Conservation (phyloP, 140 eudicot genomes). For the Stevia rebaudiana region DNA sequence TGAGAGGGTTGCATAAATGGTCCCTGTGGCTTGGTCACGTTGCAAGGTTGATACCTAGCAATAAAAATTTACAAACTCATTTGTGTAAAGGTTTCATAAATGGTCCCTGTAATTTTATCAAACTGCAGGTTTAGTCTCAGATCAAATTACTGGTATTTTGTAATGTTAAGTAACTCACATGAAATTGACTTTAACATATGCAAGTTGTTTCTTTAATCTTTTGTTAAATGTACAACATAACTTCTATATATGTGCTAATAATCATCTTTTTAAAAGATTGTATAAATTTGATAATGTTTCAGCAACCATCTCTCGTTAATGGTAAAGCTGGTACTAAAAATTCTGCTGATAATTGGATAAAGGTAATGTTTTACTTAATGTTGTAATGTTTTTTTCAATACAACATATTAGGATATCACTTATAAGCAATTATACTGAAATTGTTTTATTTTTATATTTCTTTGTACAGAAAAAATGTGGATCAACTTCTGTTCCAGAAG, state of each 20-base stretch:
- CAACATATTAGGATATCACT: not conserved
- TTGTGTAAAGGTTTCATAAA: no score
- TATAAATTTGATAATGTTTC: conserved; percentile 24
- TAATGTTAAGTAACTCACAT: no score
- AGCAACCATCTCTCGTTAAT: conserved; percentile 47
- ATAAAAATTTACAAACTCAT: no score
- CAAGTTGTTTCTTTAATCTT: not conserved
- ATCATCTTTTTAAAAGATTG: not conserved
- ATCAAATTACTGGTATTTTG: no score
- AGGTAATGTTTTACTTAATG: conserved; percentile 33
- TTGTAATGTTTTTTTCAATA: conserved; percentile 6
- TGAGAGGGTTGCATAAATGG: no score
- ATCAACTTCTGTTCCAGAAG: conserved; percentile 39
- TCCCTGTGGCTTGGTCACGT: no score
- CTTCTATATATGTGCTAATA: not conserved
- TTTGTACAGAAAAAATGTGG: conserved; percentile 40
- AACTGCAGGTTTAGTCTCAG: no score
- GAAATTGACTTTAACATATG: not conserved
- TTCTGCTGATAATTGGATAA: conserved; percentile 40
- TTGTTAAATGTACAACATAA: not conserved
- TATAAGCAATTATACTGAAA: not conserved
- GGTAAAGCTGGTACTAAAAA: conserved; percentile 22
- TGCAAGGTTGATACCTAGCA: no score
- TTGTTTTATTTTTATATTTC: not conserved
- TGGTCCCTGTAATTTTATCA: no score